phyloP scores from a whole-genome alignment of 176 grass and related monocot species.

The Aegilops longissima region DNA sequence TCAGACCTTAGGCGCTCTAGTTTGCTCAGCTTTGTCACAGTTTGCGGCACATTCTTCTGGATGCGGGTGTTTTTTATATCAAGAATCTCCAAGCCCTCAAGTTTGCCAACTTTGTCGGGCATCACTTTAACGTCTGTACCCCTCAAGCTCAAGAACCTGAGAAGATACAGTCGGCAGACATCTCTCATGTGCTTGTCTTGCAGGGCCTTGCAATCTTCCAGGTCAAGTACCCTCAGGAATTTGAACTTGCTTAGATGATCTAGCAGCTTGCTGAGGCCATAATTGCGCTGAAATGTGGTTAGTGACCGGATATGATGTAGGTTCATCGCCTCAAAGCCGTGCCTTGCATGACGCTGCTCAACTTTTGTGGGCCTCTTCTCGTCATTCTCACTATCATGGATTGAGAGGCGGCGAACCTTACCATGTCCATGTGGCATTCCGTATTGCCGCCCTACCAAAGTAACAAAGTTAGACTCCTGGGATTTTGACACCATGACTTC shows the following conservation, averaged over 20 bases:
- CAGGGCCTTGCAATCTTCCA: neutral
- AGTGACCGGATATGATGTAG: neutral
- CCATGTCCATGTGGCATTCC: no score
- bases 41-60: no score
- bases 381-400: neutral
- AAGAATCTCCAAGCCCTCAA: neutral
- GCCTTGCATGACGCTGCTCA: no score
- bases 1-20: neutral
- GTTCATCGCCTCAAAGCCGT: neutral
- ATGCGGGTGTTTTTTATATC: no score
- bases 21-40: neutral
- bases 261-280: neutral
- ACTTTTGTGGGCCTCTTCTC: no score
- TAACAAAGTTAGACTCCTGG: neutral
- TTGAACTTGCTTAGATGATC: neutral
- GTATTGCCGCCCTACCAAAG: neutral
- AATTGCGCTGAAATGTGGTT: neutral
- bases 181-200: neutral
- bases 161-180: neutral
- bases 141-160: neutral
- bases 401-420: neutral
- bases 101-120: neutral
- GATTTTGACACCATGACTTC: neutral
- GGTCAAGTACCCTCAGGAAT: neutral
- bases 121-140: fast-evolving